These are phyloP conservation scores for Paspalum vaginatum DNA, from an alignment of 176 grass and related monocot species.

Conservation along the genomic window DNA sequence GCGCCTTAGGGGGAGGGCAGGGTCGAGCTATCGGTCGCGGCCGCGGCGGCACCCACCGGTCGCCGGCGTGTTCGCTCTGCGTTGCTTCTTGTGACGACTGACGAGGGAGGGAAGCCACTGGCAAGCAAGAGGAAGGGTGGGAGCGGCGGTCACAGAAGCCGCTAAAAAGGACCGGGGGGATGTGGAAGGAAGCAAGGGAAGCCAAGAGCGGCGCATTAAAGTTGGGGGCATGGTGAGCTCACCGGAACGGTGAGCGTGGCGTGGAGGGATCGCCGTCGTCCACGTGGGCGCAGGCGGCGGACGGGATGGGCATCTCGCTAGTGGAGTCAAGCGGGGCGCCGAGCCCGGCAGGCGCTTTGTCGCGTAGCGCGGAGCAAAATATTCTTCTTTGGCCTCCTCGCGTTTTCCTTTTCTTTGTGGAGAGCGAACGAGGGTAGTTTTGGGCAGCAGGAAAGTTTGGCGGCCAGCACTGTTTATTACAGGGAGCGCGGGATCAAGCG, in stretches of 20 bases:
- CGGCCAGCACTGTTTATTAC: not conserved
- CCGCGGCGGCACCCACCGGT: constrained; percentile 43
- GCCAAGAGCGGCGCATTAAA: constrained; percentile 40
- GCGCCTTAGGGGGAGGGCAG: not conserved
- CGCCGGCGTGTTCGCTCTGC: not conserved
- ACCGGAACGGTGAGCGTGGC: constrained; percentile 22
- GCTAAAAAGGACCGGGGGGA: constrained; percentile 22
- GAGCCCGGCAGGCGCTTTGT: constrained; percentile 50
- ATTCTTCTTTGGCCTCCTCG: constrained; percentile 26
- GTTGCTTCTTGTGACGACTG: not conserved
- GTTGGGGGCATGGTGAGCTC: constrained; percentile 29
- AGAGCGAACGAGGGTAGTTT: not conserved
- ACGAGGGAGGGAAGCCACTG: not conserved
- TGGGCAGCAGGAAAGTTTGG: not conserved
- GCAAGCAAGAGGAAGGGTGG: not conserved
- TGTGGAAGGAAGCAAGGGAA: not conserved
- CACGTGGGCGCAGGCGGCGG: constrained; percentile 47
- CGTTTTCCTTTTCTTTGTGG: not conserved
- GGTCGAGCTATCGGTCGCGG: constrained; percentile 50
- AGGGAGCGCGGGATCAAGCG: not conserved
- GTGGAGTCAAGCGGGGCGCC: constrained; percentile 43
- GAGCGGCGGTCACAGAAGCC: constrained; percentile 14
- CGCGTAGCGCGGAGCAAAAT: constrained; percentile 45
- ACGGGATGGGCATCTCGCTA: constrained; percentile 56
- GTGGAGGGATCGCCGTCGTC: constrained; percentile 53